Percentiles rank a stretch among this genome's conserved stretches.
These are phyloP conservation scores for Phyllosticta capitalensis DNA, from an alignment of 2,329 filamentous ascomycete species.

Conservation along the genomic window DNA sequence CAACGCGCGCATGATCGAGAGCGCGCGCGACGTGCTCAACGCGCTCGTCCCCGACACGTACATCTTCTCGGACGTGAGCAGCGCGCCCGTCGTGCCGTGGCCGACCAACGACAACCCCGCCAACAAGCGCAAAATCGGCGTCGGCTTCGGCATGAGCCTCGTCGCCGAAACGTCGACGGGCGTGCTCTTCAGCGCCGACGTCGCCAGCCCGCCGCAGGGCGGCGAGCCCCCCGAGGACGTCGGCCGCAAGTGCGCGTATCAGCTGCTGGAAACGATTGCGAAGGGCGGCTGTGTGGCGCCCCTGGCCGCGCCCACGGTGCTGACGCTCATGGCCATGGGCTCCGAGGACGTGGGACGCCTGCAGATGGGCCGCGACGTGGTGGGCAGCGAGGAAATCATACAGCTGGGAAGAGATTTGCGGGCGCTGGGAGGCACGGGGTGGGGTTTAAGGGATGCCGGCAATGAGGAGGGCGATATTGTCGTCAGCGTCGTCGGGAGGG, in stretches of 20 bases:
- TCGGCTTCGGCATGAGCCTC: slow-evolving; percentile 83
- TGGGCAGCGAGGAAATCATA: slow-evolving; percentile 73
- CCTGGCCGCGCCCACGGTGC: slow-evolving; percentile 61
- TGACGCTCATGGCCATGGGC: slow-evolving; percentile 96
- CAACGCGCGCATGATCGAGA: slow-evolving; percentile 91
- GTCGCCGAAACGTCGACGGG: slow-evolving; percentile 89
- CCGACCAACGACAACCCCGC: slow-evolving; percentile 57
- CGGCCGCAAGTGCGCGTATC: slow-evolving; percentile 77
- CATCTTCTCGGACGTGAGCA: slow-evolving; percentile 62
- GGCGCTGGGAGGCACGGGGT: slow-evolving; percentile 81
- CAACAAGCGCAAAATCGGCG: slow-evolving; percentile 54
- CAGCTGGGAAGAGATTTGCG: slow-evolving; percentile 74
- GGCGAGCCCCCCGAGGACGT: slow-evolving; percentile 84
- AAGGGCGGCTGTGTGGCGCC: slow-evolving; percentile 73
- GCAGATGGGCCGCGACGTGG: slow-evolving; percentile 67
- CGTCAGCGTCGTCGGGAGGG: slow-evolving; percentile 83
- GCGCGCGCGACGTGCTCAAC: slow-evolving; percentile 79
- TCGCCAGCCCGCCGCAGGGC: slow-evolving; percentile 62
- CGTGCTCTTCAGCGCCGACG: slow-evolving; percentile 80
- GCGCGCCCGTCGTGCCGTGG: slow-evolving; percentile 52
- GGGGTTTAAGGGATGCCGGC: slow-evolving; percentile 71
- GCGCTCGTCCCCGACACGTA: slow-evolving; percentile 80
- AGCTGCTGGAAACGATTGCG: slow-evolving; percentile 73
- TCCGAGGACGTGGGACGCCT: slow-evolving; percentile 89
- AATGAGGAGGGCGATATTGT: slow-evolving; percentile 60